Base-by-base conservation (phyloP, 1,284 basidiomycete genomes). In the Sporisorium scitamineum region DNA sequence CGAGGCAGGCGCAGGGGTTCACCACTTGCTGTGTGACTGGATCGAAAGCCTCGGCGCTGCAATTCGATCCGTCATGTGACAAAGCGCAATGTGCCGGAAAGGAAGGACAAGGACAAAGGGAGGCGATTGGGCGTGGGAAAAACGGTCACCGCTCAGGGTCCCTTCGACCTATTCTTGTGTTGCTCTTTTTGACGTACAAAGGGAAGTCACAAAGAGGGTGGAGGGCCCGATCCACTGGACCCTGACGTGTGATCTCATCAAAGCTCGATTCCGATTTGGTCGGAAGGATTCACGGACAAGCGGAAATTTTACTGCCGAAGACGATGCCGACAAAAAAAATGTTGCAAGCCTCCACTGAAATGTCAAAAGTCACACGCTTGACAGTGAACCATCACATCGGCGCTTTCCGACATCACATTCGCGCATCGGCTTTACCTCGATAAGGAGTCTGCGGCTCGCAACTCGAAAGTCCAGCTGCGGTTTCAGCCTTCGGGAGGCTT, bases 341-440 rank as follows among this genome's bases (percentile, higher is more conserved):
- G n/a, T n/a, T n/a, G n/a, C n/a, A 54, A 13, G 45, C 60, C 60
- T 59, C 66, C 54, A 69, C 55, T 51, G 41, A 67, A 32, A 18
- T 47, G 44, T 27, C 5, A 26, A 13, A 26, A 34, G 5, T 47
- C 44, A 47, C 34, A 27, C 24, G 24, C 24, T 47, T 47, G 44
- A 27, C 44, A 27, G 44, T 27, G 44, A 16, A 47, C 24, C 24
- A 27, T 45, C 44, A 45, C n/a, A 45, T 9, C 39, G 11, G 37
- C 32, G 24, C 32, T 1, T 18, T 34, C 14, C 18, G 16, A 31
- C 29, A 24, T 16, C 53, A 54, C 37, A 26, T 11, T 44, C 42
- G 20, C 45, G 10, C 50, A 34, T 37, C 50, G 50, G 31, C 50
- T 13, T 14, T 34, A 3, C 13, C 34, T 34, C 14, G 8, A 34